A percentile compares a stretch with the other conserved stretches of the same genome.
Evolutionary conservation across 73 alveolate genomes (phyloP).

Genomic region (Uronychia setigera): DNA sequence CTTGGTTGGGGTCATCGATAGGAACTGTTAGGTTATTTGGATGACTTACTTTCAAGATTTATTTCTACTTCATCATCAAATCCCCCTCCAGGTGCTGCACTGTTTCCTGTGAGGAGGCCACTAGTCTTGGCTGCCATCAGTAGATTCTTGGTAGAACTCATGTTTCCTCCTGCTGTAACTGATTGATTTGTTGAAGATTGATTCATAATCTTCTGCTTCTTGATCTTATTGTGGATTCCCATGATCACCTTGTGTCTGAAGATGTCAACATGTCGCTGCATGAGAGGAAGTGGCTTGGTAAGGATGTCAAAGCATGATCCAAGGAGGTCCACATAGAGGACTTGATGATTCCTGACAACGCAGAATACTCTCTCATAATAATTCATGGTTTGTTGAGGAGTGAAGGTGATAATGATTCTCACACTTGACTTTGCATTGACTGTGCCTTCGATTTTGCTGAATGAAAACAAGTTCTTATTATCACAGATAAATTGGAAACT

Average conservation of each 20-base stretch:
- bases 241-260: slow-evolving; percentile 91
- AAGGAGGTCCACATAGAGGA: slow-evolving; percentile 91
- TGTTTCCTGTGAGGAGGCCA: not conserved
- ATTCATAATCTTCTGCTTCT: slow-evolving; percentile 6
- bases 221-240: slow-evolving; percentile 75
- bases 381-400: slow-evolving; percentile 88
- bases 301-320: slow-evolving; percentile 97
- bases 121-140: slow-evolving; percentile 1
- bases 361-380: slow-evolving; percentile 96
- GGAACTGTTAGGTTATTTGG: slow-evolving; percentile 28
- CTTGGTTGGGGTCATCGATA: slow-evolving; percentile 86
- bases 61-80: slow-evolving; percentile 52
- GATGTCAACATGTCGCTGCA: slow-evolving; percentile 93
- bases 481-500: slow-evolving; percentile 87
- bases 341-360: slow-evolving; percentile 86
- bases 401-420: slow-evolving; percentile 92
- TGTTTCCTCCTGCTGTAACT: not conserved
- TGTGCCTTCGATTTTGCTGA: slow-evolving; percentile 88
- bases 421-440: slow-evolving; percentile 83
- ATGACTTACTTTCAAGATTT: slow-evolving; percentile 33
- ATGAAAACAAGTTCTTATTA: slow-evolving; percentile 80
- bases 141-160: not conserved
- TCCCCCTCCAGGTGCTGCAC: not conserved
- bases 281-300: slow-evolving; percentile 92
- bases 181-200: not conserved